Percentiles rank a stretch among this genome's conserved stretches.
Conservation (phyloP, 768 basidiomycete genomes). For the Agaricus subrufescens region DNA sequence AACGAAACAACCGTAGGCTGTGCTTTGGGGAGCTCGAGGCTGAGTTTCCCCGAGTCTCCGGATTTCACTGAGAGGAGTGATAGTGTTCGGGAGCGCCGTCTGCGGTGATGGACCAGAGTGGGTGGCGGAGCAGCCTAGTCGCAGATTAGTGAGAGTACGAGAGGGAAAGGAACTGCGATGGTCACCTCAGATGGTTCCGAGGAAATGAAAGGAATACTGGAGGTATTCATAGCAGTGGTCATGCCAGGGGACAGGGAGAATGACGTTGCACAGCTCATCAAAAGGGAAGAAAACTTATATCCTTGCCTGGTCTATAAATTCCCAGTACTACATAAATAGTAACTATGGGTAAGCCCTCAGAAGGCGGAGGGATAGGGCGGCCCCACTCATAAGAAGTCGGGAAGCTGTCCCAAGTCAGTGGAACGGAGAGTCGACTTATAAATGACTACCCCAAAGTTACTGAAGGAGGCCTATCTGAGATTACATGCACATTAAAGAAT, state of each 20-base stretch:
- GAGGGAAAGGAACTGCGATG: background rate
- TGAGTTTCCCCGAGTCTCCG: conserved; percentile 13
- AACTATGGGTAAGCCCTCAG: background rate
- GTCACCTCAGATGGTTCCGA: background rate
- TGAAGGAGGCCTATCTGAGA: too few relatives aligned
- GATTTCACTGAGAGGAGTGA: conserved; percentile 26
- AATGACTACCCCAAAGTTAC: background rate
- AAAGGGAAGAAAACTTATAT: background rate
- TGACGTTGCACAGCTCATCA: background rate
- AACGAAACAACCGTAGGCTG: conserved; percentile 17
- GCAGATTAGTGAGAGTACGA: background rate
- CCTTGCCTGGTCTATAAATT: background rate
- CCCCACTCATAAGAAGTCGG: background rate
- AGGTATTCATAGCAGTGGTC: background rate
- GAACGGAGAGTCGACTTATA: background rate
- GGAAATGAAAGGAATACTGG: background rate
- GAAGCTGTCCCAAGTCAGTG: conserved; percentile 1
- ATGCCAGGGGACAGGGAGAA: background rate
- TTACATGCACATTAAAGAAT: too few relatives aligned
- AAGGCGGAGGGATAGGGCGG: background rate
- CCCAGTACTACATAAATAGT: background rate
- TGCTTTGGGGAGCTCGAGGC: conserved; percentile 21
- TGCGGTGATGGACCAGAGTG: background rate
- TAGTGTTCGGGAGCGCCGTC: conserved; percentile 17
- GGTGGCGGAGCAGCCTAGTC: background rate